Evolutionary conservation across 2,329 filamentous ascomycete species (phyloP).

Genomic region (Clonostachys rhizophaga): DNA sequence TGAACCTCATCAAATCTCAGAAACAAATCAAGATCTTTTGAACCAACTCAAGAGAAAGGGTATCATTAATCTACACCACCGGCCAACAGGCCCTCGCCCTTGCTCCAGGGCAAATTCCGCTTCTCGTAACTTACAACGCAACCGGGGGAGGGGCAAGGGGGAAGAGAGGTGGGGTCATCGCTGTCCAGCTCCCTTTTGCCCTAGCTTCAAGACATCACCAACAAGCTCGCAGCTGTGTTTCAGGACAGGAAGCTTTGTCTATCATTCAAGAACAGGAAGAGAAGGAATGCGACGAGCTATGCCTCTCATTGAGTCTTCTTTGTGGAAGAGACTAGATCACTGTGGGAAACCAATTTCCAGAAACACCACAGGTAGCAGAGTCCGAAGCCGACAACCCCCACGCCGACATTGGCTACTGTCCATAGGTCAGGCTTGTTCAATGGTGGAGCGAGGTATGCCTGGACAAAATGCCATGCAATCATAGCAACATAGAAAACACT

Average conservation of each 20-base stretch:
- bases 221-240: too few species aligned
- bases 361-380: conserved; percentile 92
- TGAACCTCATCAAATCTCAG: too few species aligned
- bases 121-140: too few species aligned
- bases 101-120: too few species aligned
- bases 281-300: not conserved
- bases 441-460: conserved; percentile 66
- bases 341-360: conserved; percentile 60
- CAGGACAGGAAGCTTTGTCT: too few species aligned
- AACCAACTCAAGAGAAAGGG: too few species aligned
- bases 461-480: conserved; percentile 74
- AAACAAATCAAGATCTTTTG: too few species aligned
- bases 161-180: not conserved
- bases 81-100: too few species aligned
- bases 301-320: conserved; percentile 19
- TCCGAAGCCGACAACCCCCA: conserved; percentile 81
- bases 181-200: not conserved
- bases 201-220: not conserved
- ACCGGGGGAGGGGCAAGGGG: too few species aligned
- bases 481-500: conserved; percentile 72
- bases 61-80: too few species aligned
- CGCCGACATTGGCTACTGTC: conserved; percentile 84
- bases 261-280: not conserved
- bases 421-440: conserved; percentile 83
- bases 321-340: conserved; percentile 42